Base-by-base conservation (phyloP, 768 basidiomycete genomes). In the Lyophyllum atratum region DNA sequence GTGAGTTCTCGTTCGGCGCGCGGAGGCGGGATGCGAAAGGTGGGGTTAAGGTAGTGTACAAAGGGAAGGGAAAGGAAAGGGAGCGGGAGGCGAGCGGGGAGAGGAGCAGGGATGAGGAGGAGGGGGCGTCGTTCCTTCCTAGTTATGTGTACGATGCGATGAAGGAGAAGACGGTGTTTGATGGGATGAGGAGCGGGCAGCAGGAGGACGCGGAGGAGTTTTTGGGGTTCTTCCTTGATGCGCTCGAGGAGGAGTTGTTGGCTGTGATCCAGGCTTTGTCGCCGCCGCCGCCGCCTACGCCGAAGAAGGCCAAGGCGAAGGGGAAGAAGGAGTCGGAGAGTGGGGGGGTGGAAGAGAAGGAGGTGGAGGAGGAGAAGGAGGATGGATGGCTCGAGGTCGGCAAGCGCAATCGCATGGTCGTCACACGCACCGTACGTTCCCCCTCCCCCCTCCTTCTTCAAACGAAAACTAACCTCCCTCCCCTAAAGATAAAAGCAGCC, bases 141-240 rank as follows among this genome's bases (percentile, higher is more conserved):
- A 83, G 85, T 12, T 85, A 86, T 62, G 83, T 98, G 25, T 98
- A 97, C 71, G 92, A 95, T 61, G 95, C 93, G 17, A 85, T 98
- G 82, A 92, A 92, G 74, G 87, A 88, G 73, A 94, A 94, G 79
- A 93, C 93, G 74, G 80, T 91, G 60, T 98, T 98, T 66, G 95
- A 95, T 66, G 85, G 82, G 45, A 98, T 98, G 95, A 76, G 90
- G 84, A 86, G 92, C 34, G 95, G 95, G 0, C 92, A 94, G 56
- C 96, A 99, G 74, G 96, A 99, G 70, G 96, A 99, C 56, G 96
- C 95, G 10, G 95, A 99, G 71, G 96, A 99, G 72, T 98, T 97
- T 71, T 78, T 98, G n/a, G 96, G 96, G 3, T 98, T 97, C 74
- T 96, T 93, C 74, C 79, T 98, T 24, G 94, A 98, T 64, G 92